Evolutionary conservation across 2,329 filamentous ascomycete species (phyloP), one percentile per base, ranked within the genome.

Genomic region (Cordyceps javanica): DNA sequence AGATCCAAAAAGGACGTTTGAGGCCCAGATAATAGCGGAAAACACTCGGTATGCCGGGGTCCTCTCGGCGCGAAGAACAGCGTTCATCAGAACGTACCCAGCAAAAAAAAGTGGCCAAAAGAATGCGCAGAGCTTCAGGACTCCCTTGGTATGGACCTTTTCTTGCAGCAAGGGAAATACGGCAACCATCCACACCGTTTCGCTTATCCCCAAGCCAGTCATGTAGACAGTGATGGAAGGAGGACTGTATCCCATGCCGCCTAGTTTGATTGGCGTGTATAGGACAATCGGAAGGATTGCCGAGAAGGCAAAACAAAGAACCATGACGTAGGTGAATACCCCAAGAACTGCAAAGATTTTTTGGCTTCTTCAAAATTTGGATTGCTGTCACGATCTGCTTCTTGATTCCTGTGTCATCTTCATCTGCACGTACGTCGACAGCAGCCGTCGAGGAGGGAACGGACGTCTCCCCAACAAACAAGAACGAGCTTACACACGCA

Each of bases 181-280:
- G 13, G 90, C 61, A 0, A 93, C 75, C 2, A 91, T 79, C 88
- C 89, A 93, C 4, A 82, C 58, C 0, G 87, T 82, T 68, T 93
- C 89, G 3, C 82, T 78, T 14, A 81, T 71, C 11, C 89, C 90
- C 21, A 78, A 80, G 1, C 85, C 59, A 1, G 78, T 82, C 72
- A 92, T 81, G 70, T 86, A 82, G 3, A 83, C 63, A 1, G 87
- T 86, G 61, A 91, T 92, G 52, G 82, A 77, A 4, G 80, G 67
- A 0, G 86, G 75, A 0, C 76, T 71, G 68, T 91, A 87, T 2
- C 78, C 81, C 46, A 85, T 79, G 0, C 90, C 90, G 32, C 89
- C 89, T 0, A 86, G 76, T 0, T 67, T 5, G 5, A 87, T 64
- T 2, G 78, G 75, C 0, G 86, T 89, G 70, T 80, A 91, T 72